Base-by-base conservation (phyloP, 163 green algal species). In the Scenedesmus sp. region DNA sequence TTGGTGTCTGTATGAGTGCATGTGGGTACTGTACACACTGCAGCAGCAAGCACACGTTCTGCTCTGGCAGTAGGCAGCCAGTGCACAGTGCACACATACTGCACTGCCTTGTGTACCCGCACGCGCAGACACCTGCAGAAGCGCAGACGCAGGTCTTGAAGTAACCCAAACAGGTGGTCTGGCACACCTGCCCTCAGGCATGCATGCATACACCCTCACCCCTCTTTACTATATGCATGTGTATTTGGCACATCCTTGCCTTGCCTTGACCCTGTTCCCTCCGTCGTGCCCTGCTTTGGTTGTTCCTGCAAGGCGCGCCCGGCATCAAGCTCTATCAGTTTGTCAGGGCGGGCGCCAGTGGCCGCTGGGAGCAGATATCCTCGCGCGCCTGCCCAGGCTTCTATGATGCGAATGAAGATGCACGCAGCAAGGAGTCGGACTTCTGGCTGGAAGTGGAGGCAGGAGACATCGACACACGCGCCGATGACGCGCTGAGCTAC, bases 391-490 rank as follows among this genome's bases (percentile, higher is more conserved):
- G 56, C 2, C 92, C 92, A 0, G 53, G 91, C 40, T 96, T 98
- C 87, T 98, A 97, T 44, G 94, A 98, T 80, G 91, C 87, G 0
- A 94, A 97, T 9, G 96, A 97, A 59, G 97, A 98, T 82, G 49
- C 53, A 1, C 83, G 92, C 16, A 7, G 37, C 37, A 46, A 46
- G 70, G 0, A 79, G n/a, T 40, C 53, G 15, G 87, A 92, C 73
- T 91, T 91, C 13, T 86, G 81, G 35, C 72, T 93, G 13, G 86
- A 93, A 33, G 61, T 82, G 0, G 22, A 90, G 5, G 68, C 33
- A 26, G 81, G 78, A 16, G 94, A 95, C 22, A 86, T 96, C 20
- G 94, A 96, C 72, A 85, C 92, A n/a, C 94, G 90, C 44, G 92
- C 96, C 0, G 93, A 97, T 76, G 43, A 95, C 9, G 26, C 37